These are phyloP conservation scores for Telopea speciosissima DNA, from an alignment of 177 flowering plant species.

Conservation along the genomic window DNA sequence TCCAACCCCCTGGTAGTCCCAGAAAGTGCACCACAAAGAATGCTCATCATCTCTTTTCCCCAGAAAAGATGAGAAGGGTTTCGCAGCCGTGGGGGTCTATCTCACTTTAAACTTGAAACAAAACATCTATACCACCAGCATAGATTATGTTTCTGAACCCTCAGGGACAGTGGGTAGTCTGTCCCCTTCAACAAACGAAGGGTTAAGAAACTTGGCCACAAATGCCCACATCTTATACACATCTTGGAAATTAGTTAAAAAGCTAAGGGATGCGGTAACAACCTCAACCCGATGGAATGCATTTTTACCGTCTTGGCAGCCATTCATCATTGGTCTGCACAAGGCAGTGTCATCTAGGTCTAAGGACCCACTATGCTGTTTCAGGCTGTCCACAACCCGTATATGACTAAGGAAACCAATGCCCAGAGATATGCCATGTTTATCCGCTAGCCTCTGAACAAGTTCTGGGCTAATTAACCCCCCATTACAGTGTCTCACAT, in stretches of 20 bases:
- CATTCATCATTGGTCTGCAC: slow-evolving; percentile 36
- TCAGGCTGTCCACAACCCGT: slow-evolving; percentile 29
- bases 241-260: slow-evolving; percentile 68
- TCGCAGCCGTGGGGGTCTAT: slow-evolving; percentile 2
- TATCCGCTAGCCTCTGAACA: slow-evolving; percentile 52
- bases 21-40: neutral
- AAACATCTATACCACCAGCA: neutral
- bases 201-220: slow-evolving; percentile 60
- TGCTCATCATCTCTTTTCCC: neutral
- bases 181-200: slow-evolving; percentile 31
- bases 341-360: slow-evolving; percentile 33
- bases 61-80: neutral
- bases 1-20: neutral
- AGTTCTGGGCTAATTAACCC: slow-evolving; percentile 41
- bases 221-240: slow-evolving; percentile 72
- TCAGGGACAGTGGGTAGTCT: slow-evolving; percentile 34
- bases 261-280: slow-evolving; percentile 66
- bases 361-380: slow-evolving; percentile 23
- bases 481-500: slow-evolving; percentile 34
- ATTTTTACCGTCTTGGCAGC: slow-evolving; percentile 31
- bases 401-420: slow-evolving; percentile 62
- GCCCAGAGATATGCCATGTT: slow-evolving; percentile 53
- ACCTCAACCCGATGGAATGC: slow-evolving; percentile 50
- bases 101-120: slow-evolving; percentile 11
- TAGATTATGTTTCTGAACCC: slow-evolving; percentile 27